Conservation (phyloP, 148 eudicot genomes). For the Fagopyrum esculentum region DNA sequence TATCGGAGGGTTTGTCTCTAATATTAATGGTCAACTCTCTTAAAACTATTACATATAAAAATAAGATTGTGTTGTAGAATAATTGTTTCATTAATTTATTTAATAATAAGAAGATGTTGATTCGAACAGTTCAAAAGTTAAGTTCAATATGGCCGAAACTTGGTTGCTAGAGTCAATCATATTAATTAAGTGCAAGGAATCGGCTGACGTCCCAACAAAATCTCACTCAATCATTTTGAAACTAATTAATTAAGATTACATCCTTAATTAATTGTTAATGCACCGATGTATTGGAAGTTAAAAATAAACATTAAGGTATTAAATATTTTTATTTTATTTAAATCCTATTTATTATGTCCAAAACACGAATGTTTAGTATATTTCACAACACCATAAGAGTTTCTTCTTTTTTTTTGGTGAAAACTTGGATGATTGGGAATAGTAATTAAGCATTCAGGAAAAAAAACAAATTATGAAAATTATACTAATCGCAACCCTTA, state of each 20-base stretch:
- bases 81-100: background rate
- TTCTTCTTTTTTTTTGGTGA: no score
- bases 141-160: background rate
- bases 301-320: no score
- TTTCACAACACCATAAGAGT: no score
- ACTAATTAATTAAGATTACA: background rate
- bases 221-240: background rate
- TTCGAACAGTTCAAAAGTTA: conserved; percentile 2
- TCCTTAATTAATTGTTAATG: no score
- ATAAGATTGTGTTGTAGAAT: background rate
- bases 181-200: background rate
- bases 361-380: no score
- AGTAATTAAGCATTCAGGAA: no score
- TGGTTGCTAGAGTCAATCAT: background rate
- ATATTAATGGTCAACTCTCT: background rate
- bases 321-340: no score
- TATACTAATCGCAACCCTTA: no score
- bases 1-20: background rate
- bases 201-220: conserved; percentile 2
- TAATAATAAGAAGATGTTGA: background rate
- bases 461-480: no score
- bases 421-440: no score
- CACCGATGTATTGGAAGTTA: no score
- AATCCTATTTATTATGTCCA: no score
- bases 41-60: background rate